Percentiles rank a stretch among this genome's conserved stretches.
Evolutionary conservation across 805 yeast species (phyloP).

Genomic region (Wilhelminamyces savonicus): DNA sequence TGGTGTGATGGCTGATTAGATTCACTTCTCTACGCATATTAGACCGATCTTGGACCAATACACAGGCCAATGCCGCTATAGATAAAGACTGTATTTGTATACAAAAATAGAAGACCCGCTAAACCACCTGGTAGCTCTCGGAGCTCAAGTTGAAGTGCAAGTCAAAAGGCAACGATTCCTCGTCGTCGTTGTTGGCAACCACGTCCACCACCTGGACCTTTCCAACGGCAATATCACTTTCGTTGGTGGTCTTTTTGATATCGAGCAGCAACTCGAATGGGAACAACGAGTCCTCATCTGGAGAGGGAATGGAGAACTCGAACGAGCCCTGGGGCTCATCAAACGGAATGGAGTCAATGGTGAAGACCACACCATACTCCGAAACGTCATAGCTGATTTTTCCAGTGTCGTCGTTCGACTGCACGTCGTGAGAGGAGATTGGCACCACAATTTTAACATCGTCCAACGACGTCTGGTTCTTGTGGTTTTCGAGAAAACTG

Average conservation of each 20-base stretch:
- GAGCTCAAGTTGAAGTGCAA: constrained; percentile 50
- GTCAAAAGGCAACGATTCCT: constrained; percentile 62
- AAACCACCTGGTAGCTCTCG: constrained; percentile 55
- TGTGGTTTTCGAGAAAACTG: constrained; percentile 22
- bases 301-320: constrained; percentile 70
- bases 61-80: neutral
- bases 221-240: constrained; percentile 48
- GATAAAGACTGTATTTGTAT: no score
- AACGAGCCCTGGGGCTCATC: constrained; percentile 63
- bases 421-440: constrained; percentile 49
- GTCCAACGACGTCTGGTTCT: constrained; percentile 38
- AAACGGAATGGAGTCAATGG: constrained; percentile 47
- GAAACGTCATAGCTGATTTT: constrained; percentile 47
- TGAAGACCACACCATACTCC: constrained; percentile 68
- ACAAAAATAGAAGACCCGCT: no score
- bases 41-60: neutral
- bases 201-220: constrained; percentile 59
- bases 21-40: neutral
- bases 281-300: constrained; percentile 78
- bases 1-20: constrained; percentile 6
- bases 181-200: constrained; percentile 43
- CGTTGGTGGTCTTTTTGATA: constrained; percentile 37
- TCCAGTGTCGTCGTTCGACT: constrained; percentile 44
- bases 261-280: constrained; percentile 75
- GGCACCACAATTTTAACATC: constrained; percentile 61